Base-by-base conservation (phyloP, 495 filamentous ascomycete genomes). In the Lophium mytilinum region DNA sequence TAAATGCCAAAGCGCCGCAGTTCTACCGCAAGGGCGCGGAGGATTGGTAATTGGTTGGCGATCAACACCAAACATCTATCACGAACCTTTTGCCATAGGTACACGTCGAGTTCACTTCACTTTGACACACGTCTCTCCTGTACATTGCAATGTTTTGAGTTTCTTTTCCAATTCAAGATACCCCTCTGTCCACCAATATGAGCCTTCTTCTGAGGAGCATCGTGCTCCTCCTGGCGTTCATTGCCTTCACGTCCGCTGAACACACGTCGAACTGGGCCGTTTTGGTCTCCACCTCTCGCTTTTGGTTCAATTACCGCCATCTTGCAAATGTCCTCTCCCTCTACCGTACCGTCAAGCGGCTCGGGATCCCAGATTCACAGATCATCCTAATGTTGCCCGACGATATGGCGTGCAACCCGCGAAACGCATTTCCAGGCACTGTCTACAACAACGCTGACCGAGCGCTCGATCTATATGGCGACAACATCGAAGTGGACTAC, bases 241-340 rank as follows among this genome's bases (percentile, higher is more conserved):
- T 71, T 45, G 59, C 75, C 46, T 54, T 69, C 34, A 76, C 77
- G 37, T 65, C 73, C 33, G 83, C 85, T 56, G 88, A 93, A 57
- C 93, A 98, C 72, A 97, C 94, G 0, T 95, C 88, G 60, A 98
- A 98, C 70, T 98, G 94, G 94, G 93, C 93, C 3, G 93, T 98
- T 46, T 83, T 98, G 8, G 93, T 98, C 37, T 91, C 86, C 45
- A 98, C 93, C n/a, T 97, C 94, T 8, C 86, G 93, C 55, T 98
- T 98, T 77, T 98, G 93, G 93, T 98, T 98, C 82, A 98, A 98
- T 75, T 98, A 98, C 75, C 88, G 93, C 41, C 93, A 98, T 68
- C 83, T 98, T 37, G 92, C 94, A 67, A 98, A 98, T 77, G 91
- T 95, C 50, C 84, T 98, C 50, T 96, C 93, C 50, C 82, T 98